Percentiles rank a stretch among this genome's conserved stretches.
phyloP scores from a whole-genome alignment of 306 rosid genomes.

The Boehmeria nivea region DNA sequence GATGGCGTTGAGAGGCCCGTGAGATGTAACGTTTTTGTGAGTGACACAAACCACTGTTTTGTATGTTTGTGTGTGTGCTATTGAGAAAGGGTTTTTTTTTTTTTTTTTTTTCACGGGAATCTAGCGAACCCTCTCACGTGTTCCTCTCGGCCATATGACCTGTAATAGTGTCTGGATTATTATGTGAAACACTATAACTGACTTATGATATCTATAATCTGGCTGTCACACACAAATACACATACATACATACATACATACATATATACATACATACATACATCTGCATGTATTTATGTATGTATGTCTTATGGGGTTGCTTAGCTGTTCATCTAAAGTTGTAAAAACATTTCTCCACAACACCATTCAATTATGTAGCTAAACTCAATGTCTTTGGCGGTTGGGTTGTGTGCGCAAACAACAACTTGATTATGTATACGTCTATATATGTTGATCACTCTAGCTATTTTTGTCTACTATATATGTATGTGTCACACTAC shows the following conservation, averaged over 20 bases:
- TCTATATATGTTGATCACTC: not conserved
- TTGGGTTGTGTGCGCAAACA: slow-evolving; percentile 16
- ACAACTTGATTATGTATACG: not conserved
- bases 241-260: not conserved
- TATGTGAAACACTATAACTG: not conserved
- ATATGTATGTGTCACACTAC: not conserved
- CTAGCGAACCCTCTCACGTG: slow-evolving; percentile 66
- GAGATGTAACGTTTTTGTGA: too few species aligned
- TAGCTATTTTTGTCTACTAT: not conserved
- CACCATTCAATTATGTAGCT: slow-evolving; percentile 22
- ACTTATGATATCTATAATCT: not conserved
- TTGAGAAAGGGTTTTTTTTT: not conserved
- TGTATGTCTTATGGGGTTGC: not conserved
- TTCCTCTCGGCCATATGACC: slow-evolving; percentile 22
- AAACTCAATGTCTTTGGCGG: slow-evolving; percentile 33
- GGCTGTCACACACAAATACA: slow-evolving; percentile 1
- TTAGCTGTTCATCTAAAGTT: slow-evolving; percentile 19
- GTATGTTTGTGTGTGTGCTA: too few species aligned
- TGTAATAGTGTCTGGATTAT: slow-evolving; percentile 13
- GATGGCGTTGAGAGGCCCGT: too few species aligned
- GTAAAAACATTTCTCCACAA: slow-evolving; percentile 42
- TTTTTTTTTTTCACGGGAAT: slow-evolving; percentile 59
- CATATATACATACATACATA: not conserved
- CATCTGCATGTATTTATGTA: not conserved
- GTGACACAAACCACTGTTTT: too few species aligned